A percentile compares a stretch with the other conserved stretches of the same genome.
phyloP scores from a whole-genome alignment of 2,329 filamentous ascomycete species.

The Fusarium robinianum region DNA sequence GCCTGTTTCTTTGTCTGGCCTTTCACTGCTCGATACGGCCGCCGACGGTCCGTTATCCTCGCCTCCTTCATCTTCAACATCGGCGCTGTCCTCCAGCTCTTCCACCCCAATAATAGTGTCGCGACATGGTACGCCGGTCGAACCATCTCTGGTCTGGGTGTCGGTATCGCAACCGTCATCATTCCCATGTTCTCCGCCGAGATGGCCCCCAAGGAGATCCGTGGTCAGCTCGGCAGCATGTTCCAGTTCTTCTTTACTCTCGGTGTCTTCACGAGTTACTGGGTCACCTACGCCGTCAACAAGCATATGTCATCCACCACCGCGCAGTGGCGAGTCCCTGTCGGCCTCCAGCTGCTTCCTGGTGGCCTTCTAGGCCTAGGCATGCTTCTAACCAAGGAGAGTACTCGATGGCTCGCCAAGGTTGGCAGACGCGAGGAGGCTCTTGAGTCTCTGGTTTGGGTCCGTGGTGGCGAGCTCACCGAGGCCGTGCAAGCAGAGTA shows the following conservation, averaged over 20 bases:
- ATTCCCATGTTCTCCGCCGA: constrained; percentile 53
- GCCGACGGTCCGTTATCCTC: constrained; percentile 46
- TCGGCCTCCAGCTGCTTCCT: constrained; percentile 52
- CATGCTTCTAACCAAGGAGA: constrained; percentile 55
- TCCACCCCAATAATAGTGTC: constrained; percentile 44
- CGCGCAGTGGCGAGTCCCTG: constrained; percentile 56
- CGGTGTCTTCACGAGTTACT: constrained; percentile 49
- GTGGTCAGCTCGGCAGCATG: constrained; percentile 48
- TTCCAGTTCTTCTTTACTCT: constrained; percentile 53
- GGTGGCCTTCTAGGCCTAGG: constrained; percentile 52
- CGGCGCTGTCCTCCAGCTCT: constrained; percentile 46
- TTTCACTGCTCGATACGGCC: constrained; percentile 47
- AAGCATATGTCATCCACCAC: constrained; percentile 45
- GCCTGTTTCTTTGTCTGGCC: constrained; percentile 50
- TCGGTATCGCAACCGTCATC: constrained; percentile 47
- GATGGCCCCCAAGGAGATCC: constrained; percentile 52
- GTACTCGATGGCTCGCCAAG: constrained; percentile 52
- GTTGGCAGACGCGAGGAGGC: constrained; percentile 52
- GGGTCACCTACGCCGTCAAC: constrained; percentile 53
- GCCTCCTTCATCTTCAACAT: constrained; percentile 50
- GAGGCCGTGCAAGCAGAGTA: constrained; percentile 44
- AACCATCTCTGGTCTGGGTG: constrained; percentile 43
- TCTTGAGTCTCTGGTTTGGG: constrained; percentile 53
- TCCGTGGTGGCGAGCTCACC: constrained; percentile 50
- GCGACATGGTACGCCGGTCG: constrained; percentile 47